Evolutionary conservation across 1,284 basidiomycete species (phyloP).

Genomic region (Inonotus hispidus): DNA sequence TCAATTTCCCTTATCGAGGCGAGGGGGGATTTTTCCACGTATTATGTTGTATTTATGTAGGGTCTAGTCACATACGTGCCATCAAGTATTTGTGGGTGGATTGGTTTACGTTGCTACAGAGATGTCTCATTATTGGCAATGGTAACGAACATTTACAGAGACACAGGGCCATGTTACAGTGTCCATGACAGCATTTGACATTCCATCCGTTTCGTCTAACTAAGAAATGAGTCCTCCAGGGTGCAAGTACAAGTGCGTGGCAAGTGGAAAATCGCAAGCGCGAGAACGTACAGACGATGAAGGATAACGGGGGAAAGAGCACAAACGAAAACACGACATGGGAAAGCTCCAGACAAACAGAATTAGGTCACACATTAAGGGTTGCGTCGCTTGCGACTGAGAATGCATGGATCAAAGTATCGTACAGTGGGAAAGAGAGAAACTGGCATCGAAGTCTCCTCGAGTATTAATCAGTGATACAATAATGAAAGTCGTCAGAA

Average conservation of each 20-base stretch:
- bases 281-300: neutral
- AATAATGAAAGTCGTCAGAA: neutral
- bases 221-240: neutral
- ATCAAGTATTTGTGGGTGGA: too few relatives aligned
- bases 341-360: neutral
- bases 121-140: too few relatives aligned
- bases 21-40: too few relatives aligned
- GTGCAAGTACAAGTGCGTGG: neutral
- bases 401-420: neutral
- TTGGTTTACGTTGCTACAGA: too few relatives aligned
- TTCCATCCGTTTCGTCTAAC: neutral
- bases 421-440: neutral
- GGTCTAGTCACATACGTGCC: too few relatives aligned
- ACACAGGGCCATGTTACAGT: too few relatives aligned
- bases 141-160: too few relatives aligned
- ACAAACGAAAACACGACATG: neutral
- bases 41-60: too few relatives aligned
- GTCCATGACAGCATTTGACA: neutral
- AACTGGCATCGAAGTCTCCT: neutral
- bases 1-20: too few relatives aligned
- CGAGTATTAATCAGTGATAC: conserved; percentile 1
- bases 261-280: neutral
- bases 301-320: neutral
- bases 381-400: neutral
- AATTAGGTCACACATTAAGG: too few relatives aligned